phyloP scores from a whole-genome alignment of 805 yeast species.

The Diddensiella caesifluorescens region DNA sequence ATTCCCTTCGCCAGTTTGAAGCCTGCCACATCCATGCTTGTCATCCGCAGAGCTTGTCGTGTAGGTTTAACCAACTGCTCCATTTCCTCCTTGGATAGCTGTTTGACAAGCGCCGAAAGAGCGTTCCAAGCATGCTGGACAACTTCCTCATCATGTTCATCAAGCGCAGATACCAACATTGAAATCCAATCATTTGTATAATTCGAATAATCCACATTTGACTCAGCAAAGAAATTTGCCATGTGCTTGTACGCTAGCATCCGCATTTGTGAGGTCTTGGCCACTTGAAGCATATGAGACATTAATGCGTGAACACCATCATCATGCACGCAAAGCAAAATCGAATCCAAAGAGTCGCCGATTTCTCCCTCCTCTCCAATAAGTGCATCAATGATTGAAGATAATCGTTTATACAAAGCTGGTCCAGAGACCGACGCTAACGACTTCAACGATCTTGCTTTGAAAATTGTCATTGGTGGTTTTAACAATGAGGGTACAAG shows the following conservation, averaged over 20 bases:
- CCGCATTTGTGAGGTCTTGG: conserved; percentile 70
- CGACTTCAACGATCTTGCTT: conserved; percentile 82
- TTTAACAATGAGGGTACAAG: conserved; percentile 77
- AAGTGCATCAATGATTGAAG: conserved; percentile 67
- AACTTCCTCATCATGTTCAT: conserved; percentile 57
- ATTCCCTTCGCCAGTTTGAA: conserved; percentile 74
- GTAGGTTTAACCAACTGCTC: conserved; percentile 81
- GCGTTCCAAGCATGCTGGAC: conserved; percentile 64
- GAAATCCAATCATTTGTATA: conserved; percentile 73
- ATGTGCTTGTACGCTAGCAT: conserved; percentile 46
- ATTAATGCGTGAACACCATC: conserved; percentile 80
- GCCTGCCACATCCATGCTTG: conserved; percentile 69
- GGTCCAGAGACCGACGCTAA: conserved; percentile 87
- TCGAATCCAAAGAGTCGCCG: conserved; percentile 55
- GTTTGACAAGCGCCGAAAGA: conserved; percentile 58
- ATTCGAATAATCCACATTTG: conserved; percentile 59
- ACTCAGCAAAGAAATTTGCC: conserved; percentile 62
- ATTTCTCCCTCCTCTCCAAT: conserved; percentile 45
- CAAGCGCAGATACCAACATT: conserved; percentile 64
- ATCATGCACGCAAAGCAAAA: conserved; percentile 67
- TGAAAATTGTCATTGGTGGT: conserved; percentile 75
- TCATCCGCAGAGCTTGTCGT: conserved; percentile 58
- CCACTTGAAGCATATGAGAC: conserved; percentile 70
- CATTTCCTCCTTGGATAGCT: conserved; percentile 67
- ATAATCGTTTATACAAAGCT: conserved; percentile 67